Evolutionary conservation across 2,329 filamentous ascomycete genomes (phyloP), one percentile per base, ranked within the genome.

Genomic region (Calonectria multiphialidica): DNA sequence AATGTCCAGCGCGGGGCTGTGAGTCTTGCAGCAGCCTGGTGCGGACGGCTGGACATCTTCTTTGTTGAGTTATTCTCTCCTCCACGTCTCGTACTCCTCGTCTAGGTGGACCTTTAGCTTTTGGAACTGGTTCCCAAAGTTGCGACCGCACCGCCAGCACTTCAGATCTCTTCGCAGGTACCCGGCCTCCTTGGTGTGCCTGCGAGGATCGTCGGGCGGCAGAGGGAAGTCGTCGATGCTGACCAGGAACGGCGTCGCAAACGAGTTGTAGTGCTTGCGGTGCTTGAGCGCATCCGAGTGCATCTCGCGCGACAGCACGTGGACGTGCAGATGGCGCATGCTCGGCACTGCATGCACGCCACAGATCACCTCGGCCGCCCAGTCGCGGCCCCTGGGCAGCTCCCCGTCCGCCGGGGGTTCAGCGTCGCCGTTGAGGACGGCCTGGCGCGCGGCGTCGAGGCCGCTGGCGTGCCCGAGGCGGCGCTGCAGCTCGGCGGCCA

Each of bases 291-390:
- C 89, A 13, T 90, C 88, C 44, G 93, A 95, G 78, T 91, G 88
- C 88, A 94, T 93, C 81, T 99, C 97, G 21, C 91, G 87, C 45
- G 94, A 95, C 70, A 98, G 84, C 35, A 98, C 91, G 83, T 99
- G 97, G 5, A 98, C 88, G 83, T 99, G 97, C 67, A 98, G 82
- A 82, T 98, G 95, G 74, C 90, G 93, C 97, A 99, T 98, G 68
- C 93, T 96, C 3, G 97, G 97, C 76, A 93, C 91, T 3, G 95
- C 93, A 84, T 99, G 97, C 9, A 98, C 90, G 16, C 97, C 97
- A 23, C 92, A 89, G 62, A 90, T 89, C 61, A 98, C 88, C 30
- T 97, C 95, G 15, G 86, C 85, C 47, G 86, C 84, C 94, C 95
- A 98, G 84, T 98, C 92, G 28, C 96, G 89, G 0, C 95, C 96